Percentiles rank a stretch among this genome's conserved stretches.
Conservation (phyloP, 129 eudicot species). For the Centaurea solstitialis region DNA sequence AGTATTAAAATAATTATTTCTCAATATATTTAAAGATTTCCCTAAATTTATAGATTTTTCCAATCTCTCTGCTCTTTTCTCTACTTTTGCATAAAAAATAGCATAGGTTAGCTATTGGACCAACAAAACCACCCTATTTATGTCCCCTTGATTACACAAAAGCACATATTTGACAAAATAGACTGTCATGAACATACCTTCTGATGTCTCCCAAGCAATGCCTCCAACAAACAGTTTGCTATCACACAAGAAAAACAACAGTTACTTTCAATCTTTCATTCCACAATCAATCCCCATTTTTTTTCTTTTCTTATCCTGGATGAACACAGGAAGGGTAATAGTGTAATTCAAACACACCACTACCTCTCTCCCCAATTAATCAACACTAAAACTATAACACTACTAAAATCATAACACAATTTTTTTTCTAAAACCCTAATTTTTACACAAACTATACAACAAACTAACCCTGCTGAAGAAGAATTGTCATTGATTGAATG, state of each 20-base stretch:
- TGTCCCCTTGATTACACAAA: not conserved
- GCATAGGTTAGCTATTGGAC: too few relatives aligned
- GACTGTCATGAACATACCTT: slow-evolving; percentile 49
- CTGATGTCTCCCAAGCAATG: slow-evolving; percentile 96
- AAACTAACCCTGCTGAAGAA: slow-evolving; percentile 95
- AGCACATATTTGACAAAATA: not conserved
- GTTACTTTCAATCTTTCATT: slow-evolving; percentile 46
- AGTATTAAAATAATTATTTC: too few relatives aligned
- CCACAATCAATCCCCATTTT: slow-evolving; percentile 26
- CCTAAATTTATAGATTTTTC: too few relatives aligned
- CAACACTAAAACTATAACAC: slow-evolving; percentile 30
- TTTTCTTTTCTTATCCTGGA: too few relatives aligned
- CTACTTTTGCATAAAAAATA: too few relatives aligned
- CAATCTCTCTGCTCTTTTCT: too few relatives aligned
- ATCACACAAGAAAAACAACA: slow-evolving; percentile 66
- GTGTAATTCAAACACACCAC: too few relatives aligned
- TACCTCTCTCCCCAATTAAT: slow-evolving; percentile 35
- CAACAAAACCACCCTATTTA: too few relatives aligned
- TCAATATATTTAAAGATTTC: too few relatives aligned
- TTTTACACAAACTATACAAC: slow-evolving; percentile 48
- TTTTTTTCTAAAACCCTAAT: slow-evolving; percentile 30
- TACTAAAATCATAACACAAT: slow-evolving; percentile 18
- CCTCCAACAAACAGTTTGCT: slow-evolving; percentile 98
- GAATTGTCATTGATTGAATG: slow-evolving; percentile 55
- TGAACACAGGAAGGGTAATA: too few relatives aligned